Evolutionary conservation across 805 yeast genomes (phyloP), one percentile per base, ranked within the genome.

Genomic region (Yarrowia yakushimensis): DNA sequence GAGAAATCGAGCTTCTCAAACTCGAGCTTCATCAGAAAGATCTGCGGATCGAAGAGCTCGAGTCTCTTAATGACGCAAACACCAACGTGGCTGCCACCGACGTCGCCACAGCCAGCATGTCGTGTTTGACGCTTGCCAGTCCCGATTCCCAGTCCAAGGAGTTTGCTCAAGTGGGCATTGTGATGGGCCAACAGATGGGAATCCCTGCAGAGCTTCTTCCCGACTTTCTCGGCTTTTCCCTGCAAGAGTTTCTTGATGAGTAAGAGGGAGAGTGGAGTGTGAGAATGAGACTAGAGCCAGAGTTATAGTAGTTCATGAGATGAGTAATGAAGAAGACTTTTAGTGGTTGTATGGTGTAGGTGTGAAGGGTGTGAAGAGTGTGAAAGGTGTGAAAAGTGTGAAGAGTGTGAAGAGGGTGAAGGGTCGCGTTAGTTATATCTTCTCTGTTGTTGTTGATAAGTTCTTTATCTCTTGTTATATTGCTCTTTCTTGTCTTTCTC

Each of bases 1-100:
- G 43, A 6, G 59, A 52, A 36, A 52, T 52, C n/a, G 59, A 43
- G 25, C 57, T 57, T 20, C 60, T 42, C 30, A 43, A 39, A 23
- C 59, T 57, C 22, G 62, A 39, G 20, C 52, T 57, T 4, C 55
- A 33, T 11, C 34, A 30, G 31, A 23, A n/a, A 23, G 42, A 25
- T 5, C 4, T 48, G 17, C 31, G 59, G 2, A 52, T 52, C n/a
- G 33, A 52, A 11, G 59, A 52, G 43, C 43, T 52, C 25, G 59
- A 52, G 31, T 23, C 22, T 4, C 27, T 33, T n/a, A 22, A 22
- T 7, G 34, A 25, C 15, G 2, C 50, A 7, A 28, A 18, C 34
- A 30, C 36, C 9, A 15, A 25, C 8, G 22, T 11, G 33, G 17
- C 8, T 5, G 15, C 31, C 15, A 43, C 52, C 15, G 55, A 33